Base-by-base conservation (phyloP, 108 stramenopile species). In the Nitzschia sp. region DNA sequence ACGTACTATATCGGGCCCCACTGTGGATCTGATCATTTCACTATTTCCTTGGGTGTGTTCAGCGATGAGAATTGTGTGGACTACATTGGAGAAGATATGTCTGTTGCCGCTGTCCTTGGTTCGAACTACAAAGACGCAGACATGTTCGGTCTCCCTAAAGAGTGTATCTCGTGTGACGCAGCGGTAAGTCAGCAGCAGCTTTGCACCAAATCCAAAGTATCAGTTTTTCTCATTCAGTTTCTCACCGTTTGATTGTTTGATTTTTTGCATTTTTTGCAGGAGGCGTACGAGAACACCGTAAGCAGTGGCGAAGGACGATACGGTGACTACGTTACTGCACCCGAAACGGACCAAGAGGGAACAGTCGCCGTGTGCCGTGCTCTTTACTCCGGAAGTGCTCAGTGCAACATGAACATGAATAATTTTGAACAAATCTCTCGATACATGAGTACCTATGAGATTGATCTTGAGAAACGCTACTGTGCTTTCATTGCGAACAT, bases 21-120 rank as follows among this genome's bases (percentile, higher is more conserved):
- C 35, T 95, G 93, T 68, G 61, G 60, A 16, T 38, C 45, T 4
- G 89, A 91, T 41, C 82, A 80, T 52, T 72, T 68, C 65, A 82
- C 82, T 57, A 83, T 95, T 63, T 78, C 75, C 17, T 65, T 95
- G 16, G 90, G 88, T 26, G 80, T 92, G 3, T 95, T 71, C 68
- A 64, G 80, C 22, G 93, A 95, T 63, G 76, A 92, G 58, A 53
- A 87, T 48, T 95, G 93, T 47, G 71, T 72, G 31, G 75, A 78
- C 66, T 83, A 80, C 69, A 77, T 89, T 65, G 79, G 77, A 1
- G 66, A 80, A 11, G 46, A 61, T 16, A 47, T 74, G 9, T 72
- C 78, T 28, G 21, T 80, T 30, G 38, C 50, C 21, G 53, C 69
- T 25, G 63, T 81, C 34, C 59, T 80, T 29, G 81, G 85, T 32